Base-by-base conservation (phyloP, 148 eudicot species). In the Simmondsia chinensis region DNA sequence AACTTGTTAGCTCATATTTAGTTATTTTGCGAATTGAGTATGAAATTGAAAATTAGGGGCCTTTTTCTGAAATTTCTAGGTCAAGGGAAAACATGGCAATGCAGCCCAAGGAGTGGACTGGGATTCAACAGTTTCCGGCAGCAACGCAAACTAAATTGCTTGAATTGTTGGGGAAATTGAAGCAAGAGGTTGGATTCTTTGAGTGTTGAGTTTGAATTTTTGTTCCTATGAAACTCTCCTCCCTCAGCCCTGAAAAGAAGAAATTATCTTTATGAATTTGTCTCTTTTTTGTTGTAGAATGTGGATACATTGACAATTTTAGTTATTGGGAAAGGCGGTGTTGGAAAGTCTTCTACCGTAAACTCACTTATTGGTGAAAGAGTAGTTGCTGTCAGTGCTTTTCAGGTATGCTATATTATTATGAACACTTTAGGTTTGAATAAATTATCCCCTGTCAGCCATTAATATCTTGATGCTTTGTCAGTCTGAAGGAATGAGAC, bases 81-180 rank as follows among this genome's bases (percentile, higher is more conserved):
- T n/a, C n/a, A n/a, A n/a, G n/a, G n/a, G n/a, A n/a, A n/a, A n/a
- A n/a, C n/a, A n/a, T n/a, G n/a, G n/a, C n/a, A n/a, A n/a, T n/a
- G n/a, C n/a, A n/a, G n/a, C n/a, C n/a, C n/a, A n/a, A n/a, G n/a
- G 95, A 91, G 50, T 85, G 97, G 95, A 63, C 69, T 42, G 97
- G 88, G 27, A 76, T 91, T 60, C 87, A 89, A 66, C 85, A 79
- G 58, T 89, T 89, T 53, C 97, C 97, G 7, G 57, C 68, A 5
- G 95, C 86, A 23, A 91, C 97, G 28, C 95, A 79, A 50, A 68
- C 69, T 30, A 77, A 60, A 56, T 52, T 91, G 65, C 63, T 71
- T 34, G 89, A 85, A 54, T 68, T 85, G 57, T 58, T 91, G 39
- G 73, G 79, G 29, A 79, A 70, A 60, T 52, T 91, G 50, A 76